These are phyloP conservation scores for Nakataea oryzae DNA, from an alignment of 2,329 filamentous ascomycete genomes.

Conservation along the genomic window DNA sequence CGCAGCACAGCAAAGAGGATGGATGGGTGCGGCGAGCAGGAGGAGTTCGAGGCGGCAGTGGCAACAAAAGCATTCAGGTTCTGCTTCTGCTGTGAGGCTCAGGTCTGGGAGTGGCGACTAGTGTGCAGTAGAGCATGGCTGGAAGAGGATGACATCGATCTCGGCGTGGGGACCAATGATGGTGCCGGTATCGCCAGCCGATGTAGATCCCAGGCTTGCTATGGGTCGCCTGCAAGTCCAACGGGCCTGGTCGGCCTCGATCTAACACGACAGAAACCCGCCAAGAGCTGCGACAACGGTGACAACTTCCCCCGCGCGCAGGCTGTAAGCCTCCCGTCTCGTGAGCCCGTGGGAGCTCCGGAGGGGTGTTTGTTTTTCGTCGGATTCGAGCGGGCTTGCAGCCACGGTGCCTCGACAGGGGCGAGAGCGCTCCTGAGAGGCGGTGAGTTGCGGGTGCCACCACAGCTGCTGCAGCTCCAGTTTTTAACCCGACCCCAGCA, in stretches of 20 bases:
- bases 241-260: background rate
- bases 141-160: background rate
- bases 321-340: background rate
- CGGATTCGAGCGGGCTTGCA: background rate
- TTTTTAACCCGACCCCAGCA: background rate
- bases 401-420: background rate
- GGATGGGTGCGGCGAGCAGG: no score
- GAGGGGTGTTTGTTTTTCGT: background rate
- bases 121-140: background rate
- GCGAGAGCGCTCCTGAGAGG: background rate
- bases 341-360: background rate
- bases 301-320: background rate
- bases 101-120: background rate
- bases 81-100: background rate
- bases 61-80: background rate
- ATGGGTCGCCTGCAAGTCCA: background rate
- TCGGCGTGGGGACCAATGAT: background rate
- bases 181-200: background rate
- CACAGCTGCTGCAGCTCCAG: background rate
- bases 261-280: background rate
- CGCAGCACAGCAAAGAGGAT: no score
- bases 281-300: background rate
- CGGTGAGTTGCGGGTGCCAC: background rate
- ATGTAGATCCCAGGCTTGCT: background rate
- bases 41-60: background rate